A percentile compares a stretch with the other conserved stretches of the same genome.
Evolutionary conservation across 805 yeast genomes (phyloP).

Genomic region (Metschnikowia kofuensis): DNA sequence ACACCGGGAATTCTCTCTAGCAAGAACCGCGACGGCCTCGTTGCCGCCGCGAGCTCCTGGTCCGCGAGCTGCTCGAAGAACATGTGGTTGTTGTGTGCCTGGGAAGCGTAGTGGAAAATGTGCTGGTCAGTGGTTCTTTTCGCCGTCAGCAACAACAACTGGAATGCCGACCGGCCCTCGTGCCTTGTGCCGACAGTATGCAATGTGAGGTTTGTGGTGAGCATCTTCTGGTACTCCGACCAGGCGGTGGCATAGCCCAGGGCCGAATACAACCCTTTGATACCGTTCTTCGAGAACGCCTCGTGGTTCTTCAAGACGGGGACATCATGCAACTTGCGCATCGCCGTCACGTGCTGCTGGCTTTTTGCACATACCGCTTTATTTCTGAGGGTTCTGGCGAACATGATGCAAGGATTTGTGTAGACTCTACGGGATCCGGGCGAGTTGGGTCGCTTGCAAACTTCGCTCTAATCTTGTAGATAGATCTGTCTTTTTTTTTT

Average conservation of each 20-base stretch:
- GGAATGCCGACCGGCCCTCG: conserved; percentile 74
- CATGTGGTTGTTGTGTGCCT: conserved; percentile 88
- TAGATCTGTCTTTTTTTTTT: background rate
- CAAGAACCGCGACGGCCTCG: conserved; percentile 37
- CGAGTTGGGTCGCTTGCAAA: too few relatives aligned
- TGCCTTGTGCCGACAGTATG: conserved; percentile 75
- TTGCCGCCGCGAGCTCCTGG: conserved; percentile 28
- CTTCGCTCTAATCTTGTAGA: background rate
- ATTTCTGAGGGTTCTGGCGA: conserved; percentile 1
- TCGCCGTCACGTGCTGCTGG: background rate
- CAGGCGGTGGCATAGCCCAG: conserved; percentile 73
- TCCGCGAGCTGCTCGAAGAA: conserved; percentile 64
- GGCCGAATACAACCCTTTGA: conserved; percentile 61
- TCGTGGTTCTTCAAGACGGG: conserved; percentile 51
- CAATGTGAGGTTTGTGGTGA: conserved; percentile 57
- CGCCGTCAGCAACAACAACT: conserved; percentile 64
- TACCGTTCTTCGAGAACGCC: conserved; percentile 44
- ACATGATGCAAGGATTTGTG: background rate
- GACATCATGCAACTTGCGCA: conserved; percentile 51
- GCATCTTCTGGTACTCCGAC: conserved; percentile 71
- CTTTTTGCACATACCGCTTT: too few relatives aligned
- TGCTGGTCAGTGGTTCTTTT: conserved; percentile 62
- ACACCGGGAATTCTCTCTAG: conserved; percentile 38
- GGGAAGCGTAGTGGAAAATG: conserved; percentile 85
- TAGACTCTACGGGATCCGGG: too few relatives aligned